Percentiles rank a stretch among this genome's conserved stretches.
Conservation (phyloP, 257 asterid species). For the Voacanga thouarsii region DNA sequence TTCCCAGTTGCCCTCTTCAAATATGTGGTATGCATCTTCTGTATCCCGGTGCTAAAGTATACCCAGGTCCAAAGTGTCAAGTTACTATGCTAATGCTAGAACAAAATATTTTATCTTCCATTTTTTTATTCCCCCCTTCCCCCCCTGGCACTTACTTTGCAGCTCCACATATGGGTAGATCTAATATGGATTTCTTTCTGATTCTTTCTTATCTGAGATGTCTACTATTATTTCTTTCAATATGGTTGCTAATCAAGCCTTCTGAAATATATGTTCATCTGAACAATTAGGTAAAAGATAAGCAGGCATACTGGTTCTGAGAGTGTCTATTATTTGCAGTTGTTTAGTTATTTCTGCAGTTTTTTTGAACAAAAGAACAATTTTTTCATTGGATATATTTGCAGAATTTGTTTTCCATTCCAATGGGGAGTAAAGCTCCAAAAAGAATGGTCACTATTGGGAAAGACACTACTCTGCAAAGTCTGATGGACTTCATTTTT, state of each 20-base stretch:
- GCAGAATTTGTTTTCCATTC: neutral
- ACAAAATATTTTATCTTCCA: neutral
- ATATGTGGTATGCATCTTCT: neutral
- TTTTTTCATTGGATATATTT: neutral
- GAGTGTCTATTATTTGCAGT: neutral
- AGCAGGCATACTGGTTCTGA: neutral
- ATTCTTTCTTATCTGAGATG: neutral
- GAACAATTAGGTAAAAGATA: neutral
- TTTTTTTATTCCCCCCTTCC: no score
- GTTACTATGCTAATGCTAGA: neutral
- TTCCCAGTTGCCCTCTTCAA: neutral
- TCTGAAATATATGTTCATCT: neutral
- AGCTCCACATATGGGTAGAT: neutral
- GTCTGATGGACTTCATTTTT: neutral
- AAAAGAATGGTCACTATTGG: neutral
- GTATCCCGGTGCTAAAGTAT: neutral
- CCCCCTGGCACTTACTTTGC: neutral
- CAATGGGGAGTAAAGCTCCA: neutral
- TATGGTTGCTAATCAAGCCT: neutral
- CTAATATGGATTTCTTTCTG: neutral
- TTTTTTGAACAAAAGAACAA: neutral
- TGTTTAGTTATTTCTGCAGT: neutral
- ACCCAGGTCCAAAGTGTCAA: neutral
- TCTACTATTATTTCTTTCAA: neutral
- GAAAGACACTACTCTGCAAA: neutral